phyloP scores from a whole-genome alignment of 179 eudicot species.

The Camellia oleifera region DNA sequence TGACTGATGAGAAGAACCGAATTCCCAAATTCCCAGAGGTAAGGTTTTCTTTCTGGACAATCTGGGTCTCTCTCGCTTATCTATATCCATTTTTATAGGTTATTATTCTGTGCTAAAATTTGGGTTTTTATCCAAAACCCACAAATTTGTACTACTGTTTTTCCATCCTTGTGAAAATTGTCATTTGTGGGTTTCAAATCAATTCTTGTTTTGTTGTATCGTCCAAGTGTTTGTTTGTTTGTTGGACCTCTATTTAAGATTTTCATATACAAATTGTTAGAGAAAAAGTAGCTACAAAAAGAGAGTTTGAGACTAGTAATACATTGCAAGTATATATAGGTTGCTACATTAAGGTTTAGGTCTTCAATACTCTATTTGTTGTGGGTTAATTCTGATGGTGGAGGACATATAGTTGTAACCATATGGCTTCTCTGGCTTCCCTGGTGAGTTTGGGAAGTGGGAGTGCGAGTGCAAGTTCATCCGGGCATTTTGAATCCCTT shows the following conservation, averaged over 20 bases:
- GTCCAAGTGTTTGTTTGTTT: slow-evolving; percentile 7
- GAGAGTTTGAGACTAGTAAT: not conserved
- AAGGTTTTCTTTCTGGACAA: slow-evolving; percentile 6
- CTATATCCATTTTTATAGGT: not conserved
- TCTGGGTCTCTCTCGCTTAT: not conserved
- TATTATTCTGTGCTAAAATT: not conserved
- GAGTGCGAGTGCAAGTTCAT: slow-evolving; percentile 34
- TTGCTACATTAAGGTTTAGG: slow-evolving; percentile 23
- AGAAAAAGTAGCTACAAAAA: not conserved
- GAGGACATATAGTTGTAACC: slow-evolving; percentile 18
- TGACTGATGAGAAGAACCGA: not conserved
- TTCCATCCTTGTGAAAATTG: not conserved
- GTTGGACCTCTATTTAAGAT: not conserved
- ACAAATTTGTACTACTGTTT: not conserved
- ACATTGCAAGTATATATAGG: not conserved
- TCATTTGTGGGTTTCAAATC: not conserved
- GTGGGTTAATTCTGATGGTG: slow-evolving; percentile 29
- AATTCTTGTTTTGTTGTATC: not conserved
- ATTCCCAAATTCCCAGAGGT: slow-evolving; percentile 12
- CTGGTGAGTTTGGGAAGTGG: slow-evolving; percentile 77
- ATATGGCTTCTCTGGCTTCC: slow-evolving; percentile 90
- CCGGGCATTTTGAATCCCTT: slow-evolving; percentile 53
- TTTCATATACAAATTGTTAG: not conserved
- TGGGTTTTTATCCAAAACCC: not conserved
- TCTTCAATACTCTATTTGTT: slow-evolving; percentile 10